These are phyloP conservation scores for Omphalotus guepiniiformis DNA, from an alignment of 768 basidiomycete genomes.

Conservation along the genomic window DNA sequence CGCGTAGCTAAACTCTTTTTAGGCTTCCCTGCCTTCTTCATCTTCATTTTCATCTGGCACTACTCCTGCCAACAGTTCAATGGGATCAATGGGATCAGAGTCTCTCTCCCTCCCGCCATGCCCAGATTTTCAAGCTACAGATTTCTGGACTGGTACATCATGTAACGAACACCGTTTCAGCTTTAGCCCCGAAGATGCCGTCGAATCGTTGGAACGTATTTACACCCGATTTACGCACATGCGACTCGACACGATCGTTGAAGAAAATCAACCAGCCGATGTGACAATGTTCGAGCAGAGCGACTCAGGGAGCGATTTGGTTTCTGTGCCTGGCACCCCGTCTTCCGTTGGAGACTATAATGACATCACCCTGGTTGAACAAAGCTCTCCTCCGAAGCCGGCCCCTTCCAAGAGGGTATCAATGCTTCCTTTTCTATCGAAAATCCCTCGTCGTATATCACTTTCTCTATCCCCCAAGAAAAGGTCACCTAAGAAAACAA, in stretches of 20 bases:
- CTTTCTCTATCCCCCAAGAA: conserved; percentile 1
- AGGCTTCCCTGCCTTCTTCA: background rate
- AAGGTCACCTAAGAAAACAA: background rate
- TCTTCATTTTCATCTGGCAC: background rate
- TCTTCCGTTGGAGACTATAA: background rate
- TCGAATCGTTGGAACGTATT: conserved; percentile 1
- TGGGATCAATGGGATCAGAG: background rate
- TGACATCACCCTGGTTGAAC: background rate
- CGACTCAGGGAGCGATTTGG: conserved; percentile 1
- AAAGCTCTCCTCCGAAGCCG: background rate
- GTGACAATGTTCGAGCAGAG: background rate
- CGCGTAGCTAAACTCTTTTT: background rate
- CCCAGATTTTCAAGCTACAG: conserved; percentile 1
- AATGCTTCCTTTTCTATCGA: conserved; percentile 1
- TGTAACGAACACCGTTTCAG: background rate
- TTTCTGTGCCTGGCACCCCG: background rate
- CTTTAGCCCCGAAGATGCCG: background rate
- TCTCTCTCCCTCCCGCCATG: background rate
- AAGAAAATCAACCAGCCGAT: background rate
- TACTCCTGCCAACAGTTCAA: background rate
- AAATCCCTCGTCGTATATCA: conserved; percentile 6
- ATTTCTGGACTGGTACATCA: conserved; percentile 1
- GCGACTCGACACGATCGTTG: conserved; percentile 1
- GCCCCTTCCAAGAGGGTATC: conserved; percentile 1
- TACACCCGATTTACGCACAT: background rate